These are phyloP conservation scores for Cyclotella sp. DNA, from an alignment of 108 stramenopile genomes.

Conservation along the genomic window DNA sequence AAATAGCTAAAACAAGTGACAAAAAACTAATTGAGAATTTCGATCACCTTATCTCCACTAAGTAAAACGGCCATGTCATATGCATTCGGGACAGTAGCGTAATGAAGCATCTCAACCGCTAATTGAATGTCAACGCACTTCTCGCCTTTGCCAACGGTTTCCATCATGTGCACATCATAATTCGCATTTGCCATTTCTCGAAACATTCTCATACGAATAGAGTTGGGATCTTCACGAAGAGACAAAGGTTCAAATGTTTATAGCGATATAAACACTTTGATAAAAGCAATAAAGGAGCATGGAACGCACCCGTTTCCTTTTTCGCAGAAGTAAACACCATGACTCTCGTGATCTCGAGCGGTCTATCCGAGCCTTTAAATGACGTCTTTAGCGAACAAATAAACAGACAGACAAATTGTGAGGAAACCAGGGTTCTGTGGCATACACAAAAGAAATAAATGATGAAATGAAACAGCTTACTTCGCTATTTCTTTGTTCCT, in stretches of 20 bases:
- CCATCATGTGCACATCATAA: slow-evolving; percentile 87
- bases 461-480: slow-evolving; percentile 11
- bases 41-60: slow-evolving; percentile 33
- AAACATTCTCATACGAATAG: slow-evolving; percentile 80
- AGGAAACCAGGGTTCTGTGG: neutral
- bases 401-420: neutral
- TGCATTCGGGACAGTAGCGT: slow-evolving; percentile 84
- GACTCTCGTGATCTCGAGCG: slow-evolving; percentile 80
- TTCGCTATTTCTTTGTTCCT: slow-evolving; percentile 54
- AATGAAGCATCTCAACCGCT: slow-evolving; percentile 90
- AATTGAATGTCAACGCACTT: slow-evolving; percentile 92
- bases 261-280: neutral
- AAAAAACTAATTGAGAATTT: neutral
- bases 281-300: neutral
- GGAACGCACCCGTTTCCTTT: slow-evolving; percentile 31
- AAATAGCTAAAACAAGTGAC: neutral
- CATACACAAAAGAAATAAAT: neutral
- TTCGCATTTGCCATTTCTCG: slow-evolving; percentile 75
- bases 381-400: slow-evolving; percentile 24
- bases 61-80: slow-evolving; percentile 89
- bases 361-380: slow-evolving; percentile 50
- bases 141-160: slow-evolving; percentile 77
- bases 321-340: slow-evolving; percentile 83
- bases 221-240: slow-evolving; percentile 52
- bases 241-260: neutral